Evolutionary conservation across 2,329 filamentous ascomycete species (phyloP).

Genomic region (Beauveria sp.): DNA sequence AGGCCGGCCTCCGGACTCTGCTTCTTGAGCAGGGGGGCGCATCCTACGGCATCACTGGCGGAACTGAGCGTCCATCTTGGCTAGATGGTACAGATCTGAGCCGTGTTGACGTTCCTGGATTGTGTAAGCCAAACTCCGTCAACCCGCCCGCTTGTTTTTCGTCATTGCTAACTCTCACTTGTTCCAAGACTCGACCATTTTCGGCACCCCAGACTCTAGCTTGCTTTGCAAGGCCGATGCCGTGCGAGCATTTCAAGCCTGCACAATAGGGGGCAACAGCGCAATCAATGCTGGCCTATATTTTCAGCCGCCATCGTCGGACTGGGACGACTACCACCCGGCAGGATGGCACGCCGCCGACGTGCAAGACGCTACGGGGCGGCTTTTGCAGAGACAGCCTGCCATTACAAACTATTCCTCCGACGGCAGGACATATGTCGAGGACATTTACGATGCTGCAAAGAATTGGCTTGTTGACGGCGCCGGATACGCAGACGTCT

Average conservation of each 20-base stretch:
- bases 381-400: conserved; percentile 36
- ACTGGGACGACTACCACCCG: conserved; percentile 43
- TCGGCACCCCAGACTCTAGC: conserved; percentile 27
- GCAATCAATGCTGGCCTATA: conserved; percentile 48
- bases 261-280: conserved; percentile 42
- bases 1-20: conserved; percentile 42
- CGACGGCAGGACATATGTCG: conserved; percentile 37
- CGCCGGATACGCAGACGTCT: conserved; percentile 38
- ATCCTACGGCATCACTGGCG: conserved; percentile 41
- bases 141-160: too few relatives aligned
- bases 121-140: conserved; percentile 26
- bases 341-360: conserved; percentile 43
- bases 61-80: conserved; percentile 39
- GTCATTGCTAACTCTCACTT: not conserved
- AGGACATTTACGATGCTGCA: conserved; percentile 38
- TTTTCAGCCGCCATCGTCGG: conserved; percentile 44
- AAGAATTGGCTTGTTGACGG: conserved; percentile 42
- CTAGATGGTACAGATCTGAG: conserved; percentile 38
- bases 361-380: conserved; percentile 36
- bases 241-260: conserved; percentile 38
- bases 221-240: conserved; percentile 32
- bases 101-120: conserved; percentile 45
- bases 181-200: conserved; percentile 38
- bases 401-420: conserved; percentile 35
- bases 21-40: conserved; percentile 43